A percentile compares a stretch with the other conserved stretches of the same genome.
Evolutionary conservation across 192 early-diverging fungal species (phyloP).

Genomic region (Linnemannia elongata): DNA sequence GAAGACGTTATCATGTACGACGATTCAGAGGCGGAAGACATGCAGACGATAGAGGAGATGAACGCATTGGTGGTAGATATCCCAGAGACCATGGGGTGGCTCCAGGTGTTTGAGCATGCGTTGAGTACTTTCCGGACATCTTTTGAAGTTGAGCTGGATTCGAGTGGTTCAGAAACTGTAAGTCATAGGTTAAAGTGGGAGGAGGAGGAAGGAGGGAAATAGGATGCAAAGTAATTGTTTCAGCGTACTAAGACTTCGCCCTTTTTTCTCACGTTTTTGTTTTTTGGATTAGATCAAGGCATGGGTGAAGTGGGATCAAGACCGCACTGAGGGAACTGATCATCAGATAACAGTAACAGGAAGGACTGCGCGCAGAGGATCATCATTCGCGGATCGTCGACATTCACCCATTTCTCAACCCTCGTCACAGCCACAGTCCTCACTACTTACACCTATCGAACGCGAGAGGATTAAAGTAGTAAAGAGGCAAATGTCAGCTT

Average conservation of each 20-base stretch:
- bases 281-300: conserved; percentile 25
- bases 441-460: neutral
- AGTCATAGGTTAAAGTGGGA: neutral
- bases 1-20: neutral
- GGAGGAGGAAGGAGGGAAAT: too few relatives aligned
- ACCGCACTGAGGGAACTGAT: neutral
- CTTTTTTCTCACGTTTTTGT: neutral
- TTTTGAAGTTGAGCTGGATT: neutral
- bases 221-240: neutral
- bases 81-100: conserved; percentile 26
- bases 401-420: neutral
- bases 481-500: conserved; percentile 26
- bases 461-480: conserved; percentile 11
- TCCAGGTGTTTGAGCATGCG: conserved; percentile 31
- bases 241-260: neutral
- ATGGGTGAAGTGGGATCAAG: conserved; percentile 6
- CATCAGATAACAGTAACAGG: neutral
- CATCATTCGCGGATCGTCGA: neutral
- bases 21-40: neutral
- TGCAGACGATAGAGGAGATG: conserved; percentile 34
- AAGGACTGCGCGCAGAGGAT: neutral
- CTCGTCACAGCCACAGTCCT: neutral
- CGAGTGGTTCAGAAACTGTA: conserved; percentile 7
- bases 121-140: conserved; percentile 14
- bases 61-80: conserved; percentile 33